Conservation (phyloP, 495 filamentous ascomycete species). For the Neurospora pannonica region DNA sequence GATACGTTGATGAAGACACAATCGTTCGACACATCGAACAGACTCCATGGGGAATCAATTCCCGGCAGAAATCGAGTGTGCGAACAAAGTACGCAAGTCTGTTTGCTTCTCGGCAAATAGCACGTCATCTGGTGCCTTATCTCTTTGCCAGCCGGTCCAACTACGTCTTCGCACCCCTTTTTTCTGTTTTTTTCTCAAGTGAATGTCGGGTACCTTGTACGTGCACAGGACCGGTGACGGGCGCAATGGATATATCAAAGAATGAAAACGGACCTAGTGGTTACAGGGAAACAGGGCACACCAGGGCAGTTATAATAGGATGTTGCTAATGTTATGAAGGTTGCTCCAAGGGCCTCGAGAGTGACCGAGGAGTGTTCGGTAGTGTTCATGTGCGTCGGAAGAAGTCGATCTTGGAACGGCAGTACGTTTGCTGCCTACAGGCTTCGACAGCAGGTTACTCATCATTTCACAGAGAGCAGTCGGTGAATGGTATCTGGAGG, state of each 20-base stretch:
- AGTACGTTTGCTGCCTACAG: background rate
- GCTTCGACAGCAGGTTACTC: background rate
- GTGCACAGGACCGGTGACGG: background rate
- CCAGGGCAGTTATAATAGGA: background rate
- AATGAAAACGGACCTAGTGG: background rate
- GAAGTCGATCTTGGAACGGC: background rate
- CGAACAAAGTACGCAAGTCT: background rate
- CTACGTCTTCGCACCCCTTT: background rate
- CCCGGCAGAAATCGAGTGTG: background rate
- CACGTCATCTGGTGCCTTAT: background rate
- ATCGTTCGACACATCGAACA: background rate
- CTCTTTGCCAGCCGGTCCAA: background rate
- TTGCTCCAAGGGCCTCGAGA: background rate
- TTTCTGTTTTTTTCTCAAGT: background rate
- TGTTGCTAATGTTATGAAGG: background rate
- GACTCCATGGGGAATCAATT: background rate
- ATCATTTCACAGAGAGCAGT: background rate
- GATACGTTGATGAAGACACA: background rate
- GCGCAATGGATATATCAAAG: background rate
- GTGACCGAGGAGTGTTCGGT: background rate
- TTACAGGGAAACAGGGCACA: background rate
- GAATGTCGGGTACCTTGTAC: background rate
- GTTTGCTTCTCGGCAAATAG: background rate
- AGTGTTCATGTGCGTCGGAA: background rate
- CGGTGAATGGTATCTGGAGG: background rate